Evolutionary conservation across 345 rosid species (phyloP).

Genomic region (Sisymbrium altissimum): DNA sequence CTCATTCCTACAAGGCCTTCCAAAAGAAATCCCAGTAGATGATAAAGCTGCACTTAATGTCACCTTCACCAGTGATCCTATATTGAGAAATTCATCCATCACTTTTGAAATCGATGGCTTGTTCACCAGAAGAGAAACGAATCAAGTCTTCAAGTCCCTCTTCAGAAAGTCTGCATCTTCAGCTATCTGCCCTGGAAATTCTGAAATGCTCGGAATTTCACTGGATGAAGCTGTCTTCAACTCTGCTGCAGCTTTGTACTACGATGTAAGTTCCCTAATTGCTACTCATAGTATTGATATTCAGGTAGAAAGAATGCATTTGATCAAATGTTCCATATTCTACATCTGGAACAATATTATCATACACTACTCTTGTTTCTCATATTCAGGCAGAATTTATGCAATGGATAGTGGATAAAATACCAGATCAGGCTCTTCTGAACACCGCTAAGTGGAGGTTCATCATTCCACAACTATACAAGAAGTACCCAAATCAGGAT

Average conservation of each 20-base stretch:
- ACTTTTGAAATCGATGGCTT: constrained; percentile 80
- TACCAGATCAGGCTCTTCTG: constrained; percentile 82
- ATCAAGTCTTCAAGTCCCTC: constrained; percentile 18
- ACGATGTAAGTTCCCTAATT: constrained; percentile 56
- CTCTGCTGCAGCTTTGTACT: constrained; percentile 88
- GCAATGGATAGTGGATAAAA: constrained; percentile 87
- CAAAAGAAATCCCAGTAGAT: constrained; percentile 87
- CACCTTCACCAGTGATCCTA: constrained; percentile 69
- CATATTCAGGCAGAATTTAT: constrained; percentile 73
- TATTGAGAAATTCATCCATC: constrained; percentile 65
- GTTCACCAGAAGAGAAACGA: constrained; percentile 48
- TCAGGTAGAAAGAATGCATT: neutral
- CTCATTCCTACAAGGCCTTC: constrained; percentile 68
- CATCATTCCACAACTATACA: constrained; percentile 86
- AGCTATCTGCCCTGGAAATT: constrained; percentile 51
- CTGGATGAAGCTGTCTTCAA: constrained; percentile 80
- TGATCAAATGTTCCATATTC: neutral
- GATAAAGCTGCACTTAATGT: constrained; percentile 83
- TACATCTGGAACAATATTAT: neutral
- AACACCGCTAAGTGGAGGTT: constrained; percentile 94
- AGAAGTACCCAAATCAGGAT: constrained; percentile 80
- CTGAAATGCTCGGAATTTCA: constrained; percentile 88
- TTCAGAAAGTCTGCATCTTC: constrained; percentile 40
- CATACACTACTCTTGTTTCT: constrained; percentile 3
- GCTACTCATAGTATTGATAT: neutral